Evolutionary conservation across 306 rosid species (phyloP).

Genomic region (Pyrus bretschneideri): DNA sequence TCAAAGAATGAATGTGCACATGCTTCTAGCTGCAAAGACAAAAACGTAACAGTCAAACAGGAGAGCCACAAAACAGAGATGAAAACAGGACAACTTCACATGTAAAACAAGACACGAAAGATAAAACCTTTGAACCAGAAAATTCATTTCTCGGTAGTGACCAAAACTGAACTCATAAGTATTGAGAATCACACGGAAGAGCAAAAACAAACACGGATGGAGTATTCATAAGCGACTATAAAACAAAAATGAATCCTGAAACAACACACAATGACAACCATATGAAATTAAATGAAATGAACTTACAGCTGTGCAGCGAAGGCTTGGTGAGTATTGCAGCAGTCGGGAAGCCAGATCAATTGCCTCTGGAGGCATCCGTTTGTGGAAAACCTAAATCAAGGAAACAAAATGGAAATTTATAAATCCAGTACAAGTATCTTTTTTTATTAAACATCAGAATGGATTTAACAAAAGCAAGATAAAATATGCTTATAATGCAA

Average conservation of each 20-base stretch:
- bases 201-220: background rate
- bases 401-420: background rate
- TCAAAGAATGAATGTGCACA: constrained; percentile 95
- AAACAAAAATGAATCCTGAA: background rate
- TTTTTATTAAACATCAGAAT: background rate
- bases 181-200: background rate
- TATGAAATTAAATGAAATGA: background rate
- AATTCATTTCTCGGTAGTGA: background rate
- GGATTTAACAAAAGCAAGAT: background rate
- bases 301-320: constrained; percentile 93
- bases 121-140: background rate
- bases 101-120: background rate
- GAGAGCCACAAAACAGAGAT: background rate
- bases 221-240: background rate
- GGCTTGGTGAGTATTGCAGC: constrained; percentile 91
- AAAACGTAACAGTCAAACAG: constrained; percentile 15
- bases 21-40: constrained; percentile 74
- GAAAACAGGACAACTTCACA: background rate
- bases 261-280: background rate
- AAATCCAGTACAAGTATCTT: background rate
- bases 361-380: constrained; percentile 96
- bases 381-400: constrained; percentile 70
- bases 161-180: background rate
- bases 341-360: constrained; percentile 89
- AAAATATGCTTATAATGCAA: background rate